Conservation (phyloP, 306 rosid genomes). For the Luffa acutangula region DNA sequence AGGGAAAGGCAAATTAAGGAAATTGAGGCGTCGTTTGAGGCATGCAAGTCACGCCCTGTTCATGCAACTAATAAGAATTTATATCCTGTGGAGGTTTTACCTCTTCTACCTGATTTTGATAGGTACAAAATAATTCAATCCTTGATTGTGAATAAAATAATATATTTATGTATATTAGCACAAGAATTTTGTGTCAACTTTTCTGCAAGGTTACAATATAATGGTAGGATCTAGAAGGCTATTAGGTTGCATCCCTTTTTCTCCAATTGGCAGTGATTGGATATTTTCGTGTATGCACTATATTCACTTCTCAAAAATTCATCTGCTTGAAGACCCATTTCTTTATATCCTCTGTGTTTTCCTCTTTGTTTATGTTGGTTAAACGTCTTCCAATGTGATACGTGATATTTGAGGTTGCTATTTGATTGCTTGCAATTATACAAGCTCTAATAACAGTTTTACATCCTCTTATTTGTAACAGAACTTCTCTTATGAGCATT, state of each 20-base stretch:
- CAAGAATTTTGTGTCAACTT: not conserved
- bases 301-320: not conserved
- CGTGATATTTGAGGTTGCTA: not conserved
- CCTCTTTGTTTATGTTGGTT: not conserved
- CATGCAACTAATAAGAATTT: slow-evolving; percentile 82
- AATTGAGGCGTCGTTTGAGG: slow-evolving; percentile 95
- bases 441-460: not conserved
- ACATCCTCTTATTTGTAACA: not conserved
- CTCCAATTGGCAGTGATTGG: not conserved
- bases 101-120: slow-evolving; percentile 79
- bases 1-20: slow-evolving; percentile 96
- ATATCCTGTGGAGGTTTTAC: slow-evolving; percentile 89
- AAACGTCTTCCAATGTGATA: not conserved
- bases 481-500: no score
- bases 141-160: not conserved
- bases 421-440: not conserved
- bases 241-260: not conserved
- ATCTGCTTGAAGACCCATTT: not conserved
- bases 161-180: not conserved
- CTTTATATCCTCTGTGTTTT: not conserved
- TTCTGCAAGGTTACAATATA: not conserved
- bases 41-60: slow-evolving; percentile 80
- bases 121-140: slow-evolving; percentile 36
- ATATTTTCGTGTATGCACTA: not conserved
- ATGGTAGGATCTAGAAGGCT: not conserved